Conservation (phyloP, 768 basidiomycete genomes). For the Trametes cinnabarina region DNA sequence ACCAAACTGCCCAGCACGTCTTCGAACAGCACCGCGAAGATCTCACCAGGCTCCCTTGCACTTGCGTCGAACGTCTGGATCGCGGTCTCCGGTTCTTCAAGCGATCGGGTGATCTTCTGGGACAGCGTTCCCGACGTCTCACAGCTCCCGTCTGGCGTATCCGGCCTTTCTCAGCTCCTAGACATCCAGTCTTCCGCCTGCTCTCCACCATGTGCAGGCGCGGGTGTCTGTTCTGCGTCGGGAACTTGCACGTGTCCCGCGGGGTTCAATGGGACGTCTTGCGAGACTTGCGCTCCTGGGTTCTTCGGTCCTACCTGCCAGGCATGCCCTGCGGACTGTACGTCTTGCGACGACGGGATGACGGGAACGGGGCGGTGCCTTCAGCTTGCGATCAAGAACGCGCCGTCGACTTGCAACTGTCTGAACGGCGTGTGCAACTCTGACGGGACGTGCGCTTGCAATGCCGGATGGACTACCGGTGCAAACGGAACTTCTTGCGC, state of each 20-base stretch:
- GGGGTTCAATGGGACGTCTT: constrained; percentile 76
- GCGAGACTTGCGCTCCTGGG: constrained; percentile 72
- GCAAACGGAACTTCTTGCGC: constrained; percentile 76
- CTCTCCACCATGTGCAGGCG: constrained; percentile 70
- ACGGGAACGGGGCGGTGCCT: constrained; percentile 76
- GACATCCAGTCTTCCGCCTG: constrained; percentile 74
- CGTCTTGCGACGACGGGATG: constrained; percentile 75
- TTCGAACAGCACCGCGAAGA: constrained; percentile 20
- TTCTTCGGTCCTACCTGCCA: constrained; percentile 76
- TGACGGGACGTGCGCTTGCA: constrained; percentile 72
- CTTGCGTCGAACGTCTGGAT: constrained; percentile 71
- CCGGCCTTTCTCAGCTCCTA: constrained; percentile 52
- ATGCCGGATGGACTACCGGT: constrained; percentile 70
- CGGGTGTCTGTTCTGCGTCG: constrained; percentile 66
- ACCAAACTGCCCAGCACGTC: constrained; percentile 52
- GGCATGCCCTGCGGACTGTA: constrained; percentile 67
- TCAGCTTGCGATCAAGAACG: constrained; percentile 44
- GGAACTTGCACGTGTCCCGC: constrained; percentile 71
- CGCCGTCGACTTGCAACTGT: constrained; percentile 74
- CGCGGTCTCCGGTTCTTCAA: constrained; percentile 53
- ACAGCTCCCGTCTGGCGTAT: constrained; percentile 55
- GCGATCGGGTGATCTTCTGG: constrained; percentile 69
- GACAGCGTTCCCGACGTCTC: constrained; percentile 72
- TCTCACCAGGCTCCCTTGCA: constrained; percentile 60
- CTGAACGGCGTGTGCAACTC: constrained; percentile 73